Evolutionary conservation across 2,329 filamentous ascomycete genomes (phyloP).

Genomic region (Colletotrichum siamense): DNA sequence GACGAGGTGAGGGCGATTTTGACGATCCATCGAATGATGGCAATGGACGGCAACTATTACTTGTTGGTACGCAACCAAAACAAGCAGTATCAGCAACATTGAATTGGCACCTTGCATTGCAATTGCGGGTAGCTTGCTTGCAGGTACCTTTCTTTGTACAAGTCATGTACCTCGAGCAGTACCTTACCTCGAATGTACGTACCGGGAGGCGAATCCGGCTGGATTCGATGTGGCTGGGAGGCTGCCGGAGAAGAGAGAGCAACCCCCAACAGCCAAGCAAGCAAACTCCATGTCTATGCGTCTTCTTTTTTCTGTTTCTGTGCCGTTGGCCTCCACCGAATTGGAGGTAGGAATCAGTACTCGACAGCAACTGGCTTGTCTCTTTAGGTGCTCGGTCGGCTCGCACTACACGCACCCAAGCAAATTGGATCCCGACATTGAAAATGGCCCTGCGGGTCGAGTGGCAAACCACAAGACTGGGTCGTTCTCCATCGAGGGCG

Average conservation of each 20-base stretch:
- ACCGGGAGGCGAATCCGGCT: not conserved
- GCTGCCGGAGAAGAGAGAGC: not conserved
- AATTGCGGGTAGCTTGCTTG: not conserved
- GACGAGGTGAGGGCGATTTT: not conserved
- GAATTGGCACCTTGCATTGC: not conserved
- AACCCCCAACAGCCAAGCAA: not conserved
- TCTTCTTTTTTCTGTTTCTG: not conserved
- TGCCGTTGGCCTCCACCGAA: not conserved
- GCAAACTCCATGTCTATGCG: not conserved
- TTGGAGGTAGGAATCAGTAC: not conserved
- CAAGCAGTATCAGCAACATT: not conserved
- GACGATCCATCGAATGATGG: not conserved
- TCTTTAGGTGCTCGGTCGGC: not conserved
- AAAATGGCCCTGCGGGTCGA: conserved; percentile 5
- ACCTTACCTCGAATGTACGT: not conserved
- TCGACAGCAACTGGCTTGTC: not conserved
- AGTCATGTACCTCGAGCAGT: not conserved
- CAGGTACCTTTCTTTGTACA: not conserved
- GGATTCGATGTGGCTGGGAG: conserved; percentile 13
- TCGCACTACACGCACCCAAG: not conserved
- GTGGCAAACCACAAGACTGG: conserved; percentile 13
- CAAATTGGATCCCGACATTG: not conserved
- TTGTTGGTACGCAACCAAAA: not conserved
- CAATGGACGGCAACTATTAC: not conserved
- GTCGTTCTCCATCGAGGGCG: not conserved